Evolutionary conservation across 768 basidiomycete species (phyloP).

Genomic region (Hericium rajendrae): DNA sequence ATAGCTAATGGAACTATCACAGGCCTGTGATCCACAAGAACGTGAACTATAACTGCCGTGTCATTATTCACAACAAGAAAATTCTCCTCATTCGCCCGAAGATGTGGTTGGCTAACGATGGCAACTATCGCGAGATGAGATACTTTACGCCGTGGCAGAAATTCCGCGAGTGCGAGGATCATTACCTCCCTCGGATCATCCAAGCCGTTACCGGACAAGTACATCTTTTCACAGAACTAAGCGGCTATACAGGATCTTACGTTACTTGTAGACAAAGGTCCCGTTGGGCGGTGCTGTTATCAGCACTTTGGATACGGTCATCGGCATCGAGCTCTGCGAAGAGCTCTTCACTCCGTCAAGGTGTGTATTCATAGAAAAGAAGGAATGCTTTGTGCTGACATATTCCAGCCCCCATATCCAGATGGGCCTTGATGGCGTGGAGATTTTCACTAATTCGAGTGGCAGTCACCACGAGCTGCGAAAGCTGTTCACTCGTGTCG

Average conservation of each 20-base stretch:
- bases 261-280: conserved; percentile 56
- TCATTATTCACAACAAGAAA: conserved; percentile 77
- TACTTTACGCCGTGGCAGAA: conserved; percentile 96
- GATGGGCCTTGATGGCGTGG: conserved; percentile 98
- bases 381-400: not conserved
- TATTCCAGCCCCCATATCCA: conserved; percentile 78
- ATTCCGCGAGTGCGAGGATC: conserved; percentile 83
- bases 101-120: conserved; percentile 99
- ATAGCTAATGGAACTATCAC: not conserved
- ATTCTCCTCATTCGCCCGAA: conserved; percentile 95
- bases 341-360: conserved; percentile 95
- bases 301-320: conserved; percentile 89
- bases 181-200: conserved; percentile 85
- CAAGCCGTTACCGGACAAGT: conserved; percentile 86
- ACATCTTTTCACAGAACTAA: not conserved
- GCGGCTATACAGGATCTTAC: not conserved
- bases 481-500: conserved; percentile 86
- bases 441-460: conserved; percentile 98
- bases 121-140: conserved; percentile 77
- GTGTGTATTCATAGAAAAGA: conserved; percentile 29
- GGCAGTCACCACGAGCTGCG: conserved; percentile 97
- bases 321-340: conserved; percentile 95
- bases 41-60: conserved; percentile 93
- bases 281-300: conserved; percentile 95
- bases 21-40: conserved; percentile 99